Conservation (phyloP, 192 early-diverging fungal genomes). For the Coemansia aciculifera region DNA sequence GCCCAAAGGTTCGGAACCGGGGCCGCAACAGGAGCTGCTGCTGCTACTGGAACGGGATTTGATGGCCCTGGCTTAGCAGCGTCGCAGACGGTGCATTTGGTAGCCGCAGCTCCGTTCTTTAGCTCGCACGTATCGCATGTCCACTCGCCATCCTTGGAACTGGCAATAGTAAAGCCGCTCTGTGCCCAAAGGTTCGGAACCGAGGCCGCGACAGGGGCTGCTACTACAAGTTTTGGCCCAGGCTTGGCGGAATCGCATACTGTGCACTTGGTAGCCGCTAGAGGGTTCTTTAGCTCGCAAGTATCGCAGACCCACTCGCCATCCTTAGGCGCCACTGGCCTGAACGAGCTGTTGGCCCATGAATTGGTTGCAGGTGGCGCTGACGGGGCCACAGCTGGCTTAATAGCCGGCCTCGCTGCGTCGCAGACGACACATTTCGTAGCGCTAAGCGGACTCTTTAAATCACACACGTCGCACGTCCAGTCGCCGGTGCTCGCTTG, state of each 20-base stretch:
- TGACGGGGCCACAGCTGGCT: not conserved
- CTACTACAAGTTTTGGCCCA: not conserved
- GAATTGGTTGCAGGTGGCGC: not conserved
- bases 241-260: constrained; percentile 16
- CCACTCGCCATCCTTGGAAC: constrained; percentile 27
- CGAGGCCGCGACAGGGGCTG: not conserved
- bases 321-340: constrained; percentile 1
- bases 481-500: constrained; percentile 10
- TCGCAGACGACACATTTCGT: constrained; percentile 26
- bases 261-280: constrained; percentile 6
- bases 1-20: constrained; percentile 12
- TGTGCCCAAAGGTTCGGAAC: constrained; percentile 8
- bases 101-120: constrained; percentile 9
- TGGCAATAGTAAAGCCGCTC: constrained; percentile 1
- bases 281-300: constrained; percentile 22
- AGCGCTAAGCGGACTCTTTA: constrained; percentile 17
- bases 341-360: constrained; percentile 11
- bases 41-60: not conserved
- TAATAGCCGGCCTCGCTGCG: constrained; percentile 10
- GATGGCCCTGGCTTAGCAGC: constrained; percentile 18
- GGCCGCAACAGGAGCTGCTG: not conserved
- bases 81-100: constrained; percentile 36
- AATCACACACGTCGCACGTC: constrained; percentile 24
- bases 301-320: constrained; percentile 39
- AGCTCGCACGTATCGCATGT: constrained; percentile 22